phyloP scores from a whole-genome alignment of 305 asterid species.

The Rubia tinctorum region DNA sequence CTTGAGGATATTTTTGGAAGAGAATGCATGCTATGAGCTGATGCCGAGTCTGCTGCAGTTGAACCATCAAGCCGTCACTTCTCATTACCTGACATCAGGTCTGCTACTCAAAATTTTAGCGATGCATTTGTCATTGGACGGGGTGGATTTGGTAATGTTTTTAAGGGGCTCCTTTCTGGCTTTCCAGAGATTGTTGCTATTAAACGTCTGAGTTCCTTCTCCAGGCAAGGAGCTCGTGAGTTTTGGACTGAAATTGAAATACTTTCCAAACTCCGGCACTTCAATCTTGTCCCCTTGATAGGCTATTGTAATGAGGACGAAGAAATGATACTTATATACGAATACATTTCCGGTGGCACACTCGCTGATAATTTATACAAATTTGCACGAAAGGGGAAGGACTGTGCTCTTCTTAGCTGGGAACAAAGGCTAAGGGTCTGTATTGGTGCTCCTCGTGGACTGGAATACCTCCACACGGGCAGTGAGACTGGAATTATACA shows the following conservation, averaged over 20 bases:
- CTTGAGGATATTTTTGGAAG: conserved; percentile 17
- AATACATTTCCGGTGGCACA: conserved; percentile 19
- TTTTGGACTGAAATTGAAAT: conserved; percentile 55
- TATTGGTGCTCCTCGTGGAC: conserved; percentile 24
- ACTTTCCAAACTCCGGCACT: conserved; percentile 52
- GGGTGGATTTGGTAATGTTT: conserved; percentile 72
- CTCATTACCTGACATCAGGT: conserved; percentile 47
- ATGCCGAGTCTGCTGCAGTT: not conserved
- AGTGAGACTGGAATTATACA: conserved; percentile 17
- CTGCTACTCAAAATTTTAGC: conserved; percentile 43
- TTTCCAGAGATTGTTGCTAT: conserved; percentile 43
- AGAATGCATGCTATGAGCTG: conserved; percentile 19
- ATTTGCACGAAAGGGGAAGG: conserved; percentile 43
- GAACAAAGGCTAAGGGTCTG: conserved; percentile 21
- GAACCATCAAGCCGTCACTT: conserved; percentile 23
- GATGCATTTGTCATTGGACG: conserved; percentile 41
- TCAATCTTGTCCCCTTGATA: conserved; percentile 55
- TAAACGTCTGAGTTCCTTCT: conserved; percentile 35
- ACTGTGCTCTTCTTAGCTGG: conserved; percentile 24
- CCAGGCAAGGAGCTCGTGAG: conserved; percentile 51
- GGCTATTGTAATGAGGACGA: conserved; percentile 55
- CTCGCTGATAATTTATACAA: conserved; percentile 41
- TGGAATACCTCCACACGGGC: conserved; percentile 22
- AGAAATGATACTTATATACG: conserved; percentile 35
- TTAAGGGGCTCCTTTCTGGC: conserved; percentile 35